phyloP scores from a whole-genome alignment of 805 yeast species.

The Torulaspora maleeae region DNA sequence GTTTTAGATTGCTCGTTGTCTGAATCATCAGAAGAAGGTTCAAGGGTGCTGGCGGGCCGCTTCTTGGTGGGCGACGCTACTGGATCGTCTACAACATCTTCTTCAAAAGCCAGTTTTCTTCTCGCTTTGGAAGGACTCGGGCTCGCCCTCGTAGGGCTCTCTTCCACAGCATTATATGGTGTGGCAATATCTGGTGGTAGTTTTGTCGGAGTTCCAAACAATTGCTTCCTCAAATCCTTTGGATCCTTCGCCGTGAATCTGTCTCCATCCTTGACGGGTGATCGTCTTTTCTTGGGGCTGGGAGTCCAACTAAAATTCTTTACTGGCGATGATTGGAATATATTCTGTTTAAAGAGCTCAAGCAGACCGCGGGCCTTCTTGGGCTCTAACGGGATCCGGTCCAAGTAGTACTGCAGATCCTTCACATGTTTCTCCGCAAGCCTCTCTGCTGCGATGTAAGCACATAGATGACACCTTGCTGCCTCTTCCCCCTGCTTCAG shows the following conservation, averaged over 20 bases:
- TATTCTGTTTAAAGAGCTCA: constrained; percentile 42
- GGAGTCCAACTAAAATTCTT: constrained; percentile 31
- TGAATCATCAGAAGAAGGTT: background rate
- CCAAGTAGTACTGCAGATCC: constrained; percentile 46
- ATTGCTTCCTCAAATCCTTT: constrained; percentile 23
- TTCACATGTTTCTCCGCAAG: constrained; percentile 39
- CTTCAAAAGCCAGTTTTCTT: constrained; percentile 35
- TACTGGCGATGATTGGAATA: constrained; percentile 35
- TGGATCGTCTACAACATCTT: constrained; percentile 21
- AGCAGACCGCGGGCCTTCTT: constrained; percentile 40
- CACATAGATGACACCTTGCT: constrained; percentile 66
- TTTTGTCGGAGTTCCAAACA: constrained; percentile 31
- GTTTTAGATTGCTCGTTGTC: background rate
- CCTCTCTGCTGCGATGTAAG: constrained; percentile 54
- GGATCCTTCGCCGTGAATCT: constrained; percentile 32
- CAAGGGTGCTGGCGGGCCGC: background rate
- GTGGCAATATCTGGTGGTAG: constrained; percentile 7
- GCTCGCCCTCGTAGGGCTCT: constrained; percentile 4
- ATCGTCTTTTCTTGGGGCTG: constrained; percentile 26
- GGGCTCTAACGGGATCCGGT: constrained; percentile 56
- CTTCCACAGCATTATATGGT: background rate
- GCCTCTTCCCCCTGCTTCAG: constrained; percentile 53
- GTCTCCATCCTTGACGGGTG: constrained; percentile 23
- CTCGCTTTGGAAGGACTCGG: constrained; percentile 18
- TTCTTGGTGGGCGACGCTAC: constrained; percentile 6